These are phyloP conservation scores for Cicer chorassanicum DNA, from an alignment of 306 rosid genomes.

Conservation along the genomic window DNA sequence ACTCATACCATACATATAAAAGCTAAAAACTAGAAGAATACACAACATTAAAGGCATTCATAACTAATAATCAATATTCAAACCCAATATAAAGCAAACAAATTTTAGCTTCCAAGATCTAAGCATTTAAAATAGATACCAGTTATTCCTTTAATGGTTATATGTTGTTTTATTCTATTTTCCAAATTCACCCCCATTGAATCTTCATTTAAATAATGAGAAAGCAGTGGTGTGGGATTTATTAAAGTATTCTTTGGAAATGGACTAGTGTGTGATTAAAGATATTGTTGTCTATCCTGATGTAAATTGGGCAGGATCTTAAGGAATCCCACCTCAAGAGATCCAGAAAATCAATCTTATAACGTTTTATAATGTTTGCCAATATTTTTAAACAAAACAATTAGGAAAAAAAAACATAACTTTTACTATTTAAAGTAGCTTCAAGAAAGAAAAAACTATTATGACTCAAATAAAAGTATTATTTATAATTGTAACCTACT, in stretches of 20 bases:
- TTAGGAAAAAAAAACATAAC: not conserved
- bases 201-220: not conserved
- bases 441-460: not conserved
- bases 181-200: not conserved
- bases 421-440: not conserved
- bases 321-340: not conserved
- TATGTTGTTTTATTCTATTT: not conserved
- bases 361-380: not conserved
- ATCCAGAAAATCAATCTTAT: not conserved
- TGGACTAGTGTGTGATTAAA: not conserved
- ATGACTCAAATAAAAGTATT: not conserved
- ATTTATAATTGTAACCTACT: not conserved
- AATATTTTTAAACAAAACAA: not conserved
- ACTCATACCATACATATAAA: not conserved
- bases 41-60: not conserved
- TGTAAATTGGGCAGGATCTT: not conserved
- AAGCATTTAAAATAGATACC: constrained; percentile 9
- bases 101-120: not conserved
- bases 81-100: not conserved
- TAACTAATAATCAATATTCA: not conserved
- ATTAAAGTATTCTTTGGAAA: not conserved
- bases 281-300: constrained; percentile 6
- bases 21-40: not conserved
- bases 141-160: not conserved
- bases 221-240: not conserved